These are phyloP conservation scores for Eucalyptus camaldulensis DNA, from an alignment of 345 rosid genomes.

Conservation along the genomic window DNA sequence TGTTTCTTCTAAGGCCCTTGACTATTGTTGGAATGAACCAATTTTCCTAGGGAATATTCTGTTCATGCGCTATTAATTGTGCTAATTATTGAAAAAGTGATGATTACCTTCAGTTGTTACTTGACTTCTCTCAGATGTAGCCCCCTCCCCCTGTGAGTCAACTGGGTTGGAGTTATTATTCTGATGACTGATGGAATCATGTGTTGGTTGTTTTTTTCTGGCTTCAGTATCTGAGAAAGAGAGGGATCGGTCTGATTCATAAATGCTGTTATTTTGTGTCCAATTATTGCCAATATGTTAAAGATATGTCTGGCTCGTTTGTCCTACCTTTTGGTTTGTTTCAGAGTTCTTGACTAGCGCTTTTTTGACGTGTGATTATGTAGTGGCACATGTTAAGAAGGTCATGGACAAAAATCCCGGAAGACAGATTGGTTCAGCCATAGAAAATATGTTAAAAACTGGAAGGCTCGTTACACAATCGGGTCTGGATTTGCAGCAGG, in stretches of 20 bases:
- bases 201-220: neutral
- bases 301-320: neutral
- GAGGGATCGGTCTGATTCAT: neutral
- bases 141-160: neutral
- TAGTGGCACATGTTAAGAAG: conserved; percentile 67
- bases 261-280: neutral
- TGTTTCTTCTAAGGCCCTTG: neutral
- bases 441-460: conserved; percentile 68
- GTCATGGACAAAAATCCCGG: conserved; percentile 43
- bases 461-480: conserved; percentile 67
- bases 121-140: neutral
- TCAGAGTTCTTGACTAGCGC: neutral
- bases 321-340: neutral
- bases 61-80: neutral
- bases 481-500: conserved; percentile 93
- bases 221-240: neutral
- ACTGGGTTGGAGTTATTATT: neutral
- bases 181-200: neutral
- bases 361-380: neutral
- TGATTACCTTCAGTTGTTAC: neutral
- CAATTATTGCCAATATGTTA: neutral
- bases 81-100: neutral
- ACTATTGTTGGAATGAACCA: neutral
- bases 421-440: conserved; percentile 31
- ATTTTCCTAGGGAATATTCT: neutral